Percentiles rank a stretch among this genome's conserved stretches.
phyloP scores from a whole-genome alignment of 257 asterid genomes.

The Oldenlandia corymbosa region DNA sequence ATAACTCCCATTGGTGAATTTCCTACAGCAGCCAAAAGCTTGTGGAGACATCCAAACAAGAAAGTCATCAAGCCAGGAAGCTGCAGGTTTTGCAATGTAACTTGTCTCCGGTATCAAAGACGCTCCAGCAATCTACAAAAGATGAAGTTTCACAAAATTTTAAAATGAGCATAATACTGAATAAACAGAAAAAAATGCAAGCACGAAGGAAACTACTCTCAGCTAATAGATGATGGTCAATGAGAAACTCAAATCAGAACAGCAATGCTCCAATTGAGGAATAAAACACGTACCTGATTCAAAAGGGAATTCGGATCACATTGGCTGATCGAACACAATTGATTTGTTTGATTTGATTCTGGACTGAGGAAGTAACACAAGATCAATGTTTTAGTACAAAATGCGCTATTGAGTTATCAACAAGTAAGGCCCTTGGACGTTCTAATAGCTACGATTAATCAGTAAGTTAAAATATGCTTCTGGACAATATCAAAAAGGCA shows the following conservation, averaged over 20 bases:
- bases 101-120: conserved; percentile 84
- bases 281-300: conserved; percentile 62
- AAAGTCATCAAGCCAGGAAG: conserved; percentile 98
- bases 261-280: not conserved
- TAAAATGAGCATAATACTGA: not conserved
- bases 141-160: not conserved
- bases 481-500: not conserved
- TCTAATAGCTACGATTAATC: not conserved
- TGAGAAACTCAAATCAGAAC: not conserved
- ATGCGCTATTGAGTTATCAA: not conserved
- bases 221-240: not conserved
- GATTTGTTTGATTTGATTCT: conserved; percentile 85
- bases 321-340: conserved; percentile 91
- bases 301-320: conserved; percentile 88
- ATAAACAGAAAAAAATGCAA: not conserved
- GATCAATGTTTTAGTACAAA: conserved; percentile 13
- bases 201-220: not conserved
- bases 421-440: not conserved
- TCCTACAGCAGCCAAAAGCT: conserved; percentile 97
- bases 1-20: conserved; percentile 76
- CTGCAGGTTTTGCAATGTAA: conserved; percentile 98
- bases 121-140: conserved; percentile 82
- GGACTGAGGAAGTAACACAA: conserved; percentile 50
- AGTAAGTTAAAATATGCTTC: not conserved
- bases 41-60: conserved; percentile 98